phyloP scores from a whole-genome alignment of 2,329 filamentous ascomycete species.

The Diplodia intermedia region DNA sequence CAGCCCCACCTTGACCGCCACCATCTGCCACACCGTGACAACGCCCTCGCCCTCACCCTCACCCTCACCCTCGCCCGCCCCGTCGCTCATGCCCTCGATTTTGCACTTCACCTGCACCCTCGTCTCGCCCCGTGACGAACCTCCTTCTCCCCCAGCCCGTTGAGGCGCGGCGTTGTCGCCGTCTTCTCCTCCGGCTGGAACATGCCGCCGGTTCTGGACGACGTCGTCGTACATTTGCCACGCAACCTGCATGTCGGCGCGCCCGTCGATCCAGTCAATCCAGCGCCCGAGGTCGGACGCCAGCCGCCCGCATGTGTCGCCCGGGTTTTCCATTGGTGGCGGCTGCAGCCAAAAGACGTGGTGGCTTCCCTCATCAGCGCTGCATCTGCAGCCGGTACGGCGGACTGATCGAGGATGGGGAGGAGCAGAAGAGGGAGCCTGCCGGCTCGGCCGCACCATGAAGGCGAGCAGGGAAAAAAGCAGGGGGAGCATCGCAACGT shows the following conservation, averaged over 20 bases:
- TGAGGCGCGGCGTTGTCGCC: neutral
- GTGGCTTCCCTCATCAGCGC: neutral
- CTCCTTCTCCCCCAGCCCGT: too few species aligned
- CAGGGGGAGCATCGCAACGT: neutral
- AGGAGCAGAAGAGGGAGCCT: neutral
- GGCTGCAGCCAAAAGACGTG: slow-evolving; percentile 16
- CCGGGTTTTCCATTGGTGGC: neutral
- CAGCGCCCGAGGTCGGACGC: neutral
- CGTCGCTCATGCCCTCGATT: slow-evolving; percentile 10
- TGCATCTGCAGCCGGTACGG: slow-evolving; percentile 17
- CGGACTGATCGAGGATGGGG: neutral
- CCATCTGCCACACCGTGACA: neutral
- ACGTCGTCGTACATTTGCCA: slow-evolving; percentile 20
- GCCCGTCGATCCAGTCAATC: slow-evolving; percentile 14
- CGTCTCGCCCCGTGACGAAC: neutral
- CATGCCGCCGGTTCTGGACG: neutral
- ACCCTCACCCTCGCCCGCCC: neutral
- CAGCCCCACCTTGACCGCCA: slow-evolving; percentile 1
- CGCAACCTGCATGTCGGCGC: neutral
- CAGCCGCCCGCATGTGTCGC: slow-evolving; percentile 2
- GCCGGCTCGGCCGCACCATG: neutral
- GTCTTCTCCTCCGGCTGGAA: too few species aligned
- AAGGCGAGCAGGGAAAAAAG: neutral
- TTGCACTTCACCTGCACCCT: neutral
- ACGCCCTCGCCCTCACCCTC: neutral